Base-by-base conservation (phyloP, 1,284 basidiomycete species). In the Coniophora puteana region DNA sequence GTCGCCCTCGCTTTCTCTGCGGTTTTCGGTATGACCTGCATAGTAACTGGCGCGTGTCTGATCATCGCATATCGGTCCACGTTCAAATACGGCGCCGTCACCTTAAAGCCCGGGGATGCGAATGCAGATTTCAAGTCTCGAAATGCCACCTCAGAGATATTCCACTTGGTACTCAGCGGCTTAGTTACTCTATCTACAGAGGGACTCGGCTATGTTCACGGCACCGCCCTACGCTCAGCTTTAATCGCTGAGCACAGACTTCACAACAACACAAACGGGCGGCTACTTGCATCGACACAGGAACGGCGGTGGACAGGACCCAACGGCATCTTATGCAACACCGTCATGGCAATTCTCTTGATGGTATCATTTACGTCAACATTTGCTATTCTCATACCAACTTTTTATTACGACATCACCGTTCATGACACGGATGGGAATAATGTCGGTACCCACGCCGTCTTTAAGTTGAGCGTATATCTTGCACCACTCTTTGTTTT, bases 201-300 rank as follows among this genome's bases (percentile, higher is more conserved):
- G 21, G 45, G 56, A 4, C 62, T 48, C 4, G 61, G 58, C 7
- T 61, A 55, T n/a, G 51, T 49, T 7, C 61, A 59, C 11, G 49
- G 43, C 21, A 53, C 57, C 21, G 47, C 58, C 1, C 27, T 63
- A 41, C 54, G 61, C 17, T 57, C 61, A 14, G 51, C 48, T 5
- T 40, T 59, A 35, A 45, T 56, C 8, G 48, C 61, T 4, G 38
- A 61, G 21, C 37, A 7, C n/a, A 55, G 41, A 8, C 45, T 63
- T n/a, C 43, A 21, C 20, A 62, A 59, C 36, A 63, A 59, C 37
- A 59, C 59, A 31, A 62, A 62, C 37, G 49, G 62, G 18, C 58
- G 59, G 23, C 36, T 63, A 20, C 38, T 60, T 6, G 48, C 58
- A 10, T 54, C 56, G 3, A 39, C 38, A 7, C 33, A 22, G 3